Percentiles rank a stretch among this genome's conserved stretches.
Conservation (phyloP, 225 moss, liverwort and hornwort species). For the Antitrichia curtipendula region DNA sequence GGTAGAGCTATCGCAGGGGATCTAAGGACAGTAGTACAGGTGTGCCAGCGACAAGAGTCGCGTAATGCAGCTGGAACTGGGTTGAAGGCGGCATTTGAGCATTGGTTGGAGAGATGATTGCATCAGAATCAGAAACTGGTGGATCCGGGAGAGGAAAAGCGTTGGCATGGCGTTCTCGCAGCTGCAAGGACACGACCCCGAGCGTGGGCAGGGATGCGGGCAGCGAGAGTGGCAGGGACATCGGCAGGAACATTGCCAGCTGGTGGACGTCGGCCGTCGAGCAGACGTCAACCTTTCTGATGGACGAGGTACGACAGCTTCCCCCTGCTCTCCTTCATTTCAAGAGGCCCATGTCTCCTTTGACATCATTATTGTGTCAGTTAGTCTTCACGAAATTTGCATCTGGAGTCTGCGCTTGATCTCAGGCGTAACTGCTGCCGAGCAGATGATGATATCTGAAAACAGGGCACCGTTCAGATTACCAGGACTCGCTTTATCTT, state of each 20-base stretch:
- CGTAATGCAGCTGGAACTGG: background rate
- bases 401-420: background rate
- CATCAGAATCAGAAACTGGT: constrained; percentile 10
- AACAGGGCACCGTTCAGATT: background rate
- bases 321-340: background rate
- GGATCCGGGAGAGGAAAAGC: constrained; percentile 10
- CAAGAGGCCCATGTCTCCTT: background rate
- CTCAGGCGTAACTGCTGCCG: background rate
- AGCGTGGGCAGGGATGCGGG: background rate
- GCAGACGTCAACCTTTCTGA: constrained; percentile 26
- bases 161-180: constrained; percentile 37
- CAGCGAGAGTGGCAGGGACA: constrained; percentile 13
- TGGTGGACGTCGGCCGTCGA: constrained; percentile 55
- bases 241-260: constrained; percentile 23
- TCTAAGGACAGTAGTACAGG: background rate
- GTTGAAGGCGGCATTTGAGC: background rate
- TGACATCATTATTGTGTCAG: background rate
- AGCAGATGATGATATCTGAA: background rate
- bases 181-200: constrained; percentile 4
- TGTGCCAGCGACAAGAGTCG: background rate
- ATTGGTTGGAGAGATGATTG: constrained; percentile 16
- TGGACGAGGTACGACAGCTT: constrained; percentile 25
- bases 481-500: background rate
- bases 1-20: background rate
- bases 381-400: background rate